Evolutionary conservation across 2,329 filamentous ascomycete species (phyloP).

Genomic region (Chrysoporthe austroafricana): DNA sequence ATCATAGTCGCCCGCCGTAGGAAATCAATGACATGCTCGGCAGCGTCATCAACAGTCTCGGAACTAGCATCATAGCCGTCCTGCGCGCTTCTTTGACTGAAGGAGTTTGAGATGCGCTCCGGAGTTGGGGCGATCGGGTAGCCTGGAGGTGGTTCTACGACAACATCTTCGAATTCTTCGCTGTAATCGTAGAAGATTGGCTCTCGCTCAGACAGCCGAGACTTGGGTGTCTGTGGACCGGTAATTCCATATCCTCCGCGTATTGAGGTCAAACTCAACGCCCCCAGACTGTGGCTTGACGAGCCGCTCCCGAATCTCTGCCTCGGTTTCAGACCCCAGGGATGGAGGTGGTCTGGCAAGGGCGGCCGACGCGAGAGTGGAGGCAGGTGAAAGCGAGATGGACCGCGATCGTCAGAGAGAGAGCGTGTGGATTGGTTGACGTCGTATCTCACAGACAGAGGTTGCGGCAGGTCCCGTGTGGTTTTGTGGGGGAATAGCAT

Average conservation of each 20-base stretch:
- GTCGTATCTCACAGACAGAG: constrained; percentile 45
- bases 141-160: constrained; percentile 16
- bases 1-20: constrained; percentile 16
- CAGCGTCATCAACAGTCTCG: constrained; percentile 14
- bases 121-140: constrained; percentile 40
- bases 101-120: constrained; percentile 28
- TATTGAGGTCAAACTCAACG: constrained; percentile 54
- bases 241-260: constrained; percentile 50
- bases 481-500: constrained; percentile 40
- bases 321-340: constrained; percentile 37
- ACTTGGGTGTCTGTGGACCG: constrained; percentile 33
- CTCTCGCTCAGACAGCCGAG: constrained; percentile 34
- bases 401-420: constrained; percentile 32
- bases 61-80: constrained; percentile 1
- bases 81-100: not conserved
- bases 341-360: constrained; percentile 42
- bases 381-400: constrained; percentile 27
- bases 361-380: constrained; percentile 33
- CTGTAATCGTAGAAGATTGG: constrained; percentile 58
- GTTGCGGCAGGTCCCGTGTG: constrained; percentile 40
- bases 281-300: constrained; percentile 45
- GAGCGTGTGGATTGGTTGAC: constrained; percentile 47
- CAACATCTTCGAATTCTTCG: constrained; percentile 50
- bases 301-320: constrained; percentile 42
- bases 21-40: constrained; percentile 16